These are phyloP conservation scores for sweet orange (Citrus sinensis) DNA, from an alignment of 345 rosid species.

Conservation along the genomic window DNA sequence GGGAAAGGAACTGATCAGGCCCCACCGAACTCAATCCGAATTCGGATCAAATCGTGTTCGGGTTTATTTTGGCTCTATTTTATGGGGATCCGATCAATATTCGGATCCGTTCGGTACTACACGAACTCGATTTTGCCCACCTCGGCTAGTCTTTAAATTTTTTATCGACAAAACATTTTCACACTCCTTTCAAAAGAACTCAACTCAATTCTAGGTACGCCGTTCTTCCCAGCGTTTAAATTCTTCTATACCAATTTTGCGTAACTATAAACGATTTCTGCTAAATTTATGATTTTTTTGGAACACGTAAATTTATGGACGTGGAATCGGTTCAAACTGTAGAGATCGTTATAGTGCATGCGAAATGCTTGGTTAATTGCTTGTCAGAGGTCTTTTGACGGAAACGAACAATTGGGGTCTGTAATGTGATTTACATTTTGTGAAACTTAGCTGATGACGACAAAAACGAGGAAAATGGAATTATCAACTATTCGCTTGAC, in stretches of 20 bases:
- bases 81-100: no score
- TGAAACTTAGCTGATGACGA: not conserved
- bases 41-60: no score
- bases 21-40: no score
- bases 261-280: not conserved
- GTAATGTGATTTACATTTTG: not conserved
- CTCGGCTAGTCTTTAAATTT: not conserved
- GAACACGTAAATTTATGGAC: no score
- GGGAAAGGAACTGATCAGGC: no score
- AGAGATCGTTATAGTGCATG: not conserved
- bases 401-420: not conserved
- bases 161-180: not conserved
- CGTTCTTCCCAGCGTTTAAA: not conserved
- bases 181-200: no score
- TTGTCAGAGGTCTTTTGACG: not conserved
- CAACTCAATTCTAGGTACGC: not conserved
- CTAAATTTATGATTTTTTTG: not conserved
- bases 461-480: not conserved
- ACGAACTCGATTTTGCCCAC: no score
- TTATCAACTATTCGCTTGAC: not conserved
- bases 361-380: not conserved
- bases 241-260: not conserved
- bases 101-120: no score
- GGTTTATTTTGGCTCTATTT: no score
- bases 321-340: no score